These are phyloP conservation scores for Carallia brachiata DNA, from an alignment of 345 rosid species.

Conservation along the genomic window DNA sequence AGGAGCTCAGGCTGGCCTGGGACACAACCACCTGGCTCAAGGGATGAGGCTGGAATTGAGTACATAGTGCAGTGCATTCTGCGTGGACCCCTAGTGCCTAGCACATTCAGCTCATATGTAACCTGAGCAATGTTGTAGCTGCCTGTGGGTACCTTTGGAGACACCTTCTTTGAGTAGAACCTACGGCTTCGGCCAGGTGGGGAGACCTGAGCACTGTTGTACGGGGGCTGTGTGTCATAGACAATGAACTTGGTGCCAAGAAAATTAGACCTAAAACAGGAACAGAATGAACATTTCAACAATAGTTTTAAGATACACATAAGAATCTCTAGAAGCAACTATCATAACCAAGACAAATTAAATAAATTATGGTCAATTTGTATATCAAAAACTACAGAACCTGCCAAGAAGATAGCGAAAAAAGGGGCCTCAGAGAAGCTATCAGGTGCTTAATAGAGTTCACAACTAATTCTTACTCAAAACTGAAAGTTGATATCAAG, in stretches of 20 bases:
- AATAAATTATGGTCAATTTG: background rate
- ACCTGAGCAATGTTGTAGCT: conserved; percentile 21
- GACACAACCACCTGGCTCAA: conserved; percentile 17
- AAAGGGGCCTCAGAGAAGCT: background rate
- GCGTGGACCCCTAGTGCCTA: conserved; percentile 18
- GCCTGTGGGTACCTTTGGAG: conserved; percentile 23
- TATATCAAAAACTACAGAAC: background rate
- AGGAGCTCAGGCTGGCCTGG: conserved; percentile 24
- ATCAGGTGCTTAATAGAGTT: background rate
- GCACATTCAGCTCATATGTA: conserved; percentile 21
- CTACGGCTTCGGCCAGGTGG: conserved; percentile 22
- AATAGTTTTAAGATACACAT: background rate
- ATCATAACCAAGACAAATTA: background rate
- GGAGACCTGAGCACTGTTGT: conserved; percentile 14
- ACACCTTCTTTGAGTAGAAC: conserved; percentile 20
- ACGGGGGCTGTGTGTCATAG: conserved; percentile 20
- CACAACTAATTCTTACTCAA: background rate
- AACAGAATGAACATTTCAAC: background rate
- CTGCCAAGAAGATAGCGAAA: background rate
- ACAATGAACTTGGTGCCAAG: conserved; percentile 21
- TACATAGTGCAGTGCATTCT: conserved; percentile 26
- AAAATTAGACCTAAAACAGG: conserved; percentile 16
- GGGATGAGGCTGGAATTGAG: conserved; percentile 18
- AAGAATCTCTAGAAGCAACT: background rate
- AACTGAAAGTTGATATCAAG: background rate